Base-by-base conservation (phyloP, 2,329 filamentous ascomycete genomes). In the Ophiocordyceps unilateralis region DNA sequence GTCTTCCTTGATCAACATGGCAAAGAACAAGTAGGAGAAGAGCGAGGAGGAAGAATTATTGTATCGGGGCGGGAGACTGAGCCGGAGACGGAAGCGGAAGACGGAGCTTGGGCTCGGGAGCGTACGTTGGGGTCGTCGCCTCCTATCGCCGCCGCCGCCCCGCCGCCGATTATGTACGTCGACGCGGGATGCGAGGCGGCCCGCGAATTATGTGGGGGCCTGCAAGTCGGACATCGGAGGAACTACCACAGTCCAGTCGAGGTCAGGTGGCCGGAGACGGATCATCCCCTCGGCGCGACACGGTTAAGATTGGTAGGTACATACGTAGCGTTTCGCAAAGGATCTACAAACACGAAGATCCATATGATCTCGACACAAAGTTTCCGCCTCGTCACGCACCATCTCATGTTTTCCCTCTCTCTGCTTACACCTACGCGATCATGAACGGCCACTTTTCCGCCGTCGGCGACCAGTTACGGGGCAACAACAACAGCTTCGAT, bases 401-500 rank as follows among this genome's bases (percentile, higher is more conserved):
- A 19, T 36, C 32, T 36, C 17, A 41, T 32, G 24, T 22, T 22
- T 21, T 30, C 26, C n/a, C 6, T n/a, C 8, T 9, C 17, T 30
- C 24, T 28, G 12, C 21, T 40, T n/a, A n/a, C 39, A 17, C 12
- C 24, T 26, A 7, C 53, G 50, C 58, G 46, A 61, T 47, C 50
- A 80, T 86, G 77, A 93, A 91, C 65, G 79, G 81, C 59, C 82
- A 89, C 61, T 87, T 89, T 63, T 80, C 82, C 53, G 69, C 75
- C 44, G 76, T 83, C 59, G 81, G 81, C 66, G 71, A 78, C 47
- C 68, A 71, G 65, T 71, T 76, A 55, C 66, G 68, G 48, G 69
- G 72, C 51, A 70, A 76, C 51, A 70, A 76, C 58, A 71, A n/a
- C n/a, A n/a, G 78, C 50, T 96, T 89, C 62, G 83, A 87, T 57